These are phyloP conservation scores for Tremella fuciformis DNA, from an alignment of 768 basidiomycete species.

Conservation along the genomic window DNA sequence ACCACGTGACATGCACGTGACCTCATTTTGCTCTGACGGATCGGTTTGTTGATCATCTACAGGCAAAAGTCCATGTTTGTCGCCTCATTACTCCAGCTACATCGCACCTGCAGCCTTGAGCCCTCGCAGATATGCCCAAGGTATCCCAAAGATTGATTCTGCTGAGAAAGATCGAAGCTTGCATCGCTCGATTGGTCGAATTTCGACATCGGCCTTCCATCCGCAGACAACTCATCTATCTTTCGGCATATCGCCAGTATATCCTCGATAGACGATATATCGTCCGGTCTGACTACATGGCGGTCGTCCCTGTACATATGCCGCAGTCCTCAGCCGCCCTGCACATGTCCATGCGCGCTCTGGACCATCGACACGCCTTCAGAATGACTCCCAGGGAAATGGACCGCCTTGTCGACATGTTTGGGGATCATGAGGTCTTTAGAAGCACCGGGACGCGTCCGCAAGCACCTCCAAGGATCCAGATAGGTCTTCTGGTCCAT, in stretches of 20 bases:
- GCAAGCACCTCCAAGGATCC: background rate
- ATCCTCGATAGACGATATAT: background rate
- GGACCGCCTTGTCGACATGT: background rate
- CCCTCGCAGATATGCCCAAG: too few species aligned
- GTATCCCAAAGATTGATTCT: background rate
- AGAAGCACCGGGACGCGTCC: background rate
- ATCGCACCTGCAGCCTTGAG: too few species aligned
- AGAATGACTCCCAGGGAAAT: background rate
- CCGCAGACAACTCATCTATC: background rate
- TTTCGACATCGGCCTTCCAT: background rate
- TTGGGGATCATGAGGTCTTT: too few species aligned
- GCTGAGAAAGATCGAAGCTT: background rate
- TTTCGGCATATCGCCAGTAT: background rate
- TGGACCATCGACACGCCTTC: background rate
- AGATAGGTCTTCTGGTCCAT: background rate
- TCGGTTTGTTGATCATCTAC: too few species aligned
- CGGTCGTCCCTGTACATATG: background rate
- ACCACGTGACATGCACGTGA: too few species aligned
- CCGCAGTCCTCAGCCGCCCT: background rate
- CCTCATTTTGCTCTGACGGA: too few species aligned
- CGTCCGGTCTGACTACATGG: background rate
- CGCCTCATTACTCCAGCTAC: too few species aligned
- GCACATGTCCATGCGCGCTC: background rate
- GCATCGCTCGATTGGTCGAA: background rate
- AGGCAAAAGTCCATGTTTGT: too few species aligned